These are phyloP conservation scores for Candida khao-thaluensis DNA, from an alignment of 805 yeast species.

Conservation along the genomic window DNA sequence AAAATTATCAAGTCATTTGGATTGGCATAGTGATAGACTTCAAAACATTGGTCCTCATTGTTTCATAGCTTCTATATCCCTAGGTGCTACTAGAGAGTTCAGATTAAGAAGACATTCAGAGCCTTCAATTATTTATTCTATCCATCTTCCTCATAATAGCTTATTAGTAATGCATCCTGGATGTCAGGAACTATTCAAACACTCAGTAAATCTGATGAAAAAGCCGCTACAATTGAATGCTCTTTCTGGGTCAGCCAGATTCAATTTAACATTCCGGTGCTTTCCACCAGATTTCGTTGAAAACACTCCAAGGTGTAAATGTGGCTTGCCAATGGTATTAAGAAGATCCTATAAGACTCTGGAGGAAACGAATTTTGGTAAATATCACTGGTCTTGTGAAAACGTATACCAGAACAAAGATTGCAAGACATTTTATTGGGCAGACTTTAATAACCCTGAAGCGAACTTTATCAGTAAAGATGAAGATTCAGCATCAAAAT, in stretches of 20 bases:
- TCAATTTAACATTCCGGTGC: conserved; percentile 66
- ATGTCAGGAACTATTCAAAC: conserved; percentile 74
- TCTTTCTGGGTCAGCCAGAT: conserved; percentile 49
- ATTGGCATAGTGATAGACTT: conserved; percentile 76
- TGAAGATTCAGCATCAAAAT: conserved; percentile 35
- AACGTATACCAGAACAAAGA: conserved; percentile 42
- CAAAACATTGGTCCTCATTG: conserved; percentile 74
- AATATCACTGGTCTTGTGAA: conserved; percentile 68
- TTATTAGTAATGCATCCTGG: conserved; percentile 74
- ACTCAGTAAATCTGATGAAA: conserved; percentile 50
- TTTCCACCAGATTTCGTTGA: conserved; percentile 39
- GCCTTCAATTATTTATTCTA: conserved; percentile 40
- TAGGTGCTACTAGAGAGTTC: conserved; percentile 72
- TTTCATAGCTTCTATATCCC: conserved; percentile 60
- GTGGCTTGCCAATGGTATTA: conserved; percentile 51
- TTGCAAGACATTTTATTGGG: conserved; percentile 52
- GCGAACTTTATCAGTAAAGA: conserved; percentile 33
- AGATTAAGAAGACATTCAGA: conserved; percentile 49
- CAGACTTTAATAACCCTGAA: conserved; percentile 38
- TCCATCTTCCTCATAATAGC: conserved; percentile 71
- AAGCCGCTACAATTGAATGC: conserved; percentile 44
- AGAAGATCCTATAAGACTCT: conserved; percentile 51
- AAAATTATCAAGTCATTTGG: conserved; percentile 50
- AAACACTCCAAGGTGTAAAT: conserved; percentile 46
- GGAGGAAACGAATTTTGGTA: conserved; percentile 43